Base-by-base conservation (phyloP, 2,329 filamentous ascomycete genomes). In the Penicillium sp. region DNA sequence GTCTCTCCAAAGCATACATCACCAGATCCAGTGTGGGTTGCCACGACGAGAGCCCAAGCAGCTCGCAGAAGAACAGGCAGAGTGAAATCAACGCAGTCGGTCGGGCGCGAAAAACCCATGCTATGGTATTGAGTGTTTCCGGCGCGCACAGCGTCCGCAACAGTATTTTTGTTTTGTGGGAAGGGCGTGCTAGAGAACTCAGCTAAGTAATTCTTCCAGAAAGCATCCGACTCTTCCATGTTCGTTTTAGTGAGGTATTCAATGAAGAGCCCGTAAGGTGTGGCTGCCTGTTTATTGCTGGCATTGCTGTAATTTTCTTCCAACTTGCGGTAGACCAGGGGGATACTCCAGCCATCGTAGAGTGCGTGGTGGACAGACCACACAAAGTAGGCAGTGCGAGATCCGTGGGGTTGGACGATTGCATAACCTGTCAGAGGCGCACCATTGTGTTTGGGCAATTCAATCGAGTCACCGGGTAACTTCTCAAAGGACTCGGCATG, bases 1-100 rank as follows among this genome's bases (percentile, higher is more conserved):
- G 82, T 73, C 50, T 82, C 79, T 1, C 81, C 81, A 53, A 83
- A 84, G 28, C 76, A 79, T 0, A 82, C 74, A 38, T 80, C 76
- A 2, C 70, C 68, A 0, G 69, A 65, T 0, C 74, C 74, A 1
- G 79, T 79, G 56, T 80, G 81, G 4, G 66, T 67, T 2, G 75
- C 71, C 3, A 84, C 61, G 0, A 81, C 71, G 18, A 83, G 69
- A 1, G 75, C 77, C 81, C 81, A 84, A 0, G 73, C 73, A 26
- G 79, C 70, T 48, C 82, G 79, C 0, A 84, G 69, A 2, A 83
- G 59, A 31, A 74, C 79, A 0, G 80, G 77, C 0, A 79, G 54
- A 0, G 80, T 84, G 10, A 67, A 56, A 5, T 65, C 61, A 6
- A 66, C 49, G 4, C 52, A 58, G 18, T 59, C 56, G 1, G 54